These are phyloP conservation scores for Cupressus sempervirens DNA, from an alignment of 75 land plant species.

Conservation along the genomic window DNA sequence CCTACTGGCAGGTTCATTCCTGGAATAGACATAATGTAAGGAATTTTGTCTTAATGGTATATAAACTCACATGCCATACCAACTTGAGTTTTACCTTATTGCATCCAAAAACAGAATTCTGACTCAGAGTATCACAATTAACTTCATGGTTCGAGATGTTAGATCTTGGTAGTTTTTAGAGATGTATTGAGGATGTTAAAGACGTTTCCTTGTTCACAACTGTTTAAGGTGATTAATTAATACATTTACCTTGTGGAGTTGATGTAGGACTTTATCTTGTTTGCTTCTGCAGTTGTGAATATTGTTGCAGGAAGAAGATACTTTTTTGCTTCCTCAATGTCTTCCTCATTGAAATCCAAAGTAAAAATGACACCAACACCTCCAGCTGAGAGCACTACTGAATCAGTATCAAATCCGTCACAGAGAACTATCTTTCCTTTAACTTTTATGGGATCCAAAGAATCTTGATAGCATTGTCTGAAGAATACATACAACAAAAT, in stretches of 20 bases:
- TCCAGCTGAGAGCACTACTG: conserved; percentile 21
- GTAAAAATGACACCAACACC: conserved; percentile 22
- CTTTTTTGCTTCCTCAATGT: neutral
- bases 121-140: neutral
- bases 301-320: neutral
- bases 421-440: conserved; percentile 33
- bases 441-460: conserved; percentile 26
- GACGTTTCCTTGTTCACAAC: neutral
- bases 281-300: conserved; percentile 2
- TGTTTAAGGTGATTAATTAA: neutral
- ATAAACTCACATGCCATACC: neutral
- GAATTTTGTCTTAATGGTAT: neutral
- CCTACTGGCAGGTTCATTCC: neutral
- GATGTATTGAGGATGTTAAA: neutral
- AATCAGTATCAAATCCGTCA: neutral
- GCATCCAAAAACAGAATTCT: neutral
- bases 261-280: conserved; percentile 23
- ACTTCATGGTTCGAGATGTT: neutral
- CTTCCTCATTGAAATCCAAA: neutral
- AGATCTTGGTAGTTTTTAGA: neutral
- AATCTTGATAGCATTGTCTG: neutral
- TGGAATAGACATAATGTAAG: neutral
- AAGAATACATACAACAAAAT: conserved; percentile 14
- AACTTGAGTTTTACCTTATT: neutral
- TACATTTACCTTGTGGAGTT: conserved; percentile 25